Evolutionary conservation across 441 rosid genomes (phyloP).

Genomic region (Capsella rubella): DNA sequence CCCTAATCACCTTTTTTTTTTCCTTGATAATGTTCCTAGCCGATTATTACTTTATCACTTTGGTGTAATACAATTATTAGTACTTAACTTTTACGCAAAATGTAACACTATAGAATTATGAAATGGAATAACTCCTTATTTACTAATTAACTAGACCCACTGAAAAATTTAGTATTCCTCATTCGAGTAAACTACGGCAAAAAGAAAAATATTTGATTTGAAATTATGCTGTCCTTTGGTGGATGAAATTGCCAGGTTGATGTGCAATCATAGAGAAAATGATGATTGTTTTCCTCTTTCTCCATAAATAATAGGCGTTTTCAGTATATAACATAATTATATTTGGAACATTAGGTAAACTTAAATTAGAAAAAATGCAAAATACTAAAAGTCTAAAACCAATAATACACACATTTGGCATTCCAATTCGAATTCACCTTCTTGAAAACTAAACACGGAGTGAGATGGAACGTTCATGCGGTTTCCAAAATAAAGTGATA

Average conservation of each 20-base stretch:
- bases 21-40: neutral
- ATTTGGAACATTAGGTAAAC: too few relatives aligned
- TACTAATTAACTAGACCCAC: neutral
- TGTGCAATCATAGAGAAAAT: constrained; percentile 27
- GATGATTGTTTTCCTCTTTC: constrained; percentile 12
- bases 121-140: neutral
- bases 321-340: neutral
- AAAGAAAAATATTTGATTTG: neutral
- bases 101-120: constrained; percentile 1
- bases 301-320: constrained; percentile 2
- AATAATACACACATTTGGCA: neutral
- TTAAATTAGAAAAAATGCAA: neutral
- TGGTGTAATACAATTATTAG: constrained; percentile 3
- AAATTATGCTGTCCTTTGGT: constrained; percentile 27
- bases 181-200: constrained; percentile 18
- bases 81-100: constrained; percentile 35
- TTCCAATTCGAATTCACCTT: neutral
- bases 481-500: neutral
- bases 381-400: neutral
- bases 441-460: neutral
- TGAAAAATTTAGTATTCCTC: constrained; percentile 8
- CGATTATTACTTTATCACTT: constrained; percentile 20
- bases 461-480: too few relatives aligned
- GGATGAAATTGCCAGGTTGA: constrained; percentile 22
- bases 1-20: neutral